Evolutionary conservation across 2,329 filamentous ascomycete genomes (phyloP), one percentile per base, ranked within the genome.

Genomic region (Penicillium sp.): DNA sequence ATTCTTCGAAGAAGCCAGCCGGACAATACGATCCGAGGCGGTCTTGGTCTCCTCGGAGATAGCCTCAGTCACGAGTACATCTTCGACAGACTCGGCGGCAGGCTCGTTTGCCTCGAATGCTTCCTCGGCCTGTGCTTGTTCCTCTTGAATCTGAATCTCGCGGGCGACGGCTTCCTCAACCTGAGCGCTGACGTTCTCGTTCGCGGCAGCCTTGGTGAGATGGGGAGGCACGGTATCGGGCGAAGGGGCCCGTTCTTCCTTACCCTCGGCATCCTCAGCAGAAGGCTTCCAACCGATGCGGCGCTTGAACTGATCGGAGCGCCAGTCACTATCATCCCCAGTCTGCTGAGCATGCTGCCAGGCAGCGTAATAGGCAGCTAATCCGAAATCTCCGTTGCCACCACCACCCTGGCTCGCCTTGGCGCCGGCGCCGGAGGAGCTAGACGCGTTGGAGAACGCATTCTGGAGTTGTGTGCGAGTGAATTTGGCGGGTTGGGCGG

Each of bases 281-380:
- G 73, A 67, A 3, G 72, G 80, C 78, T 94, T 92, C 90, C 92
- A 96, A 69, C 94, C 92, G 64, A 96, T 90, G 58, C 87, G 83
- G 73, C 90, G 88, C 51, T 87, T 88, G 70, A 95, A 92, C 71
- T 96, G 89, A 66, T 91, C 95, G 70, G 96, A 90, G 41, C 87
- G 87, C 90, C 90, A 96, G 70, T 96, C 92, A 61, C 87, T 85
- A 46, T 90, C 87, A 44, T 85, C 76, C 34, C 80, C 87, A 45
- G 81, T 79, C 53, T 80, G 81, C 70, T 93, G 85, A 59, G 86
- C 83, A 70, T 88, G 87, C 73, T 93, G 90, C 78, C 94, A 88
- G 49, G 90, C 89, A 71, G 94, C 90, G 66, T 91, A 95, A 75
- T 96, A 96, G 64, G 90, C 91, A 57, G 92, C 91, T 80, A 97